These are phyloP conservation scores for Sophora flavescens DNA, from an alignment of 306 rosid species.

Conservation along the genomic window DNA sequence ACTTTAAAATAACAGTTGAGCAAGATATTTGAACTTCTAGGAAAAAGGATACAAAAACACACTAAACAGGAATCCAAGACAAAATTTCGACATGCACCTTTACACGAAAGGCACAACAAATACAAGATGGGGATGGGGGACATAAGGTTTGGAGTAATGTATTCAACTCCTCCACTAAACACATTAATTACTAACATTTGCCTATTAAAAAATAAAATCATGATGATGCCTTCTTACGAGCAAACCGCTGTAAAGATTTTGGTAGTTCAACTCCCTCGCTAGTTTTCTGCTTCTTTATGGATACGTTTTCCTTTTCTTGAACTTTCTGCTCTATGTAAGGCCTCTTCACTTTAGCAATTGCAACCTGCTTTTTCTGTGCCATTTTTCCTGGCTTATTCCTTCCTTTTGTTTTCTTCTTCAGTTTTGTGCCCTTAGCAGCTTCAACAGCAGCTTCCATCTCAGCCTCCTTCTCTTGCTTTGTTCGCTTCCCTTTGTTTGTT, in stretches of 20 bases:
- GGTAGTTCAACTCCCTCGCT: constrained; percentile 65
- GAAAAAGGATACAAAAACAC: not conserved
- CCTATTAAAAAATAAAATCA: no score
- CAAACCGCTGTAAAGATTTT: constrained; percentile 78
- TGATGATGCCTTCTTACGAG: constrained; percentile 60
- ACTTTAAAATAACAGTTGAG: not conserved
- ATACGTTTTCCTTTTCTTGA: constrained; percentile 57
- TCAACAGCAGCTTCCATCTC: constrained; percentile 80
- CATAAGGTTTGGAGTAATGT: no score
- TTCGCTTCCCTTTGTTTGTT: constrained; percentile 52
- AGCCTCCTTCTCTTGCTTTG: constrained; percentile 62
- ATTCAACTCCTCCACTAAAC: no score
- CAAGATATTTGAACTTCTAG: not conserved
- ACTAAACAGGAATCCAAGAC: not conserved
- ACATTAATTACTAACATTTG: no score
- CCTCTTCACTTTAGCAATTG: constrained; percentile 69
- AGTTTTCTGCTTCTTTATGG: constrained; percentile 68
- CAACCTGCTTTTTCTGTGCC: constrained; percentile 67
- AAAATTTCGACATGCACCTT: not conserved
- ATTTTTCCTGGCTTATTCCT: constrained; percentile 76
- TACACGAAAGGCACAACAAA: not conserved
- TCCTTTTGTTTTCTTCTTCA: constrained; percentile 91
- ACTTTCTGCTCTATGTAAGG: constrained; percentile 74
- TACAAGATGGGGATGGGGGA: no score
- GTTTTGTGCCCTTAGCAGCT: constrained; percentile 59